These are phyloP conservation scores for Globisporangium spinosum DNA, from an alignment of 352 stramenopile genomes.

Conservation along the genomic window DNA sequence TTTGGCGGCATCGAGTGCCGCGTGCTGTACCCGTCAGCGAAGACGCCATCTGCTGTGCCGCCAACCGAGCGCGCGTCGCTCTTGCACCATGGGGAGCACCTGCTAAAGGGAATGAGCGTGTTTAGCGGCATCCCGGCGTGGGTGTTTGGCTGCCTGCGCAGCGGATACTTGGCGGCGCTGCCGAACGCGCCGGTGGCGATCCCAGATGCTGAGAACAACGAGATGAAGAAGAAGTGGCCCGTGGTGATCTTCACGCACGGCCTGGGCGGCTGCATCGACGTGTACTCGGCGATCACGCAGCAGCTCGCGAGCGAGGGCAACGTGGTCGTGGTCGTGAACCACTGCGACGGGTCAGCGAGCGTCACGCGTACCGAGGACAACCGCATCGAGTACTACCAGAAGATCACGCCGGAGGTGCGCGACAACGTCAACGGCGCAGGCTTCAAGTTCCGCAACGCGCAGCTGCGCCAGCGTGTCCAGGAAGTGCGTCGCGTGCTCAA, in stretches of 20 bases:
- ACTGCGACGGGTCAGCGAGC: conserved; percentile 61
- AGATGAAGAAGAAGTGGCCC: conserved; percentile 31
- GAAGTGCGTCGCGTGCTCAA: conserved; percentile 50
- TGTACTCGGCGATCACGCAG: conserved; percentile 63
- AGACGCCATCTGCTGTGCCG: neutral
- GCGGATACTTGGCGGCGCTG: conserved; percentile 42
- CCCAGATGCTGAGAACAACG: neutral
- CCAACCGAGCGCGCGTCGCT: conserved; percentile 25
- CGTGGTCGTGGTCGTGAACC: conserved; percentile 56
- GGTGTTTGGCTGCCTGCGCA: conserved; percentile 52
- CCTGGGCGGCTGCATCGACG: conserved; percentile 47
- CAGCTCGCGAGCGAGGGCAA: conserved; percentile 60
- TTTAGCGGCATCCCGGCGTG: conserved; percentile 48
- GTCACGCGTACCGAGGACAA: conserved; percentile 41
- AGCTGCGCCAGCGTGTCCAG: conserved; percentile 48
- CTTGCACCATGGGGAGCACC: conserved; percentile 51
- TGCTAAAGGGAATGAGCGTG: conserved; percentile 41
- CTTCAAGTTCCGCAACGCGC: conserved; percentile 58
- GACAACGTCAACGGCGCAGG: conserved; percentile 47
- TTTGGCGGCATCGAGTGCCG: conserved; percentile 55
- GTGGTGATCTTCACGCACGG: conserved; percentile 66
- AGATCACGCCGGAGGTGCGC: conserved; percentile 39
- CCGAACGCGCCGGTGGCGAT: conserved; percentile 34
- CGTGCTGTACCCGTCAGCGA: conserved; percentile 57
- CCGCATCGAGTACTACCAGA: conserved; percentile 56